phyloP scores from a whole-genome alignment of 148 eudicot genomes.

The Rheum nobile region DNA sequence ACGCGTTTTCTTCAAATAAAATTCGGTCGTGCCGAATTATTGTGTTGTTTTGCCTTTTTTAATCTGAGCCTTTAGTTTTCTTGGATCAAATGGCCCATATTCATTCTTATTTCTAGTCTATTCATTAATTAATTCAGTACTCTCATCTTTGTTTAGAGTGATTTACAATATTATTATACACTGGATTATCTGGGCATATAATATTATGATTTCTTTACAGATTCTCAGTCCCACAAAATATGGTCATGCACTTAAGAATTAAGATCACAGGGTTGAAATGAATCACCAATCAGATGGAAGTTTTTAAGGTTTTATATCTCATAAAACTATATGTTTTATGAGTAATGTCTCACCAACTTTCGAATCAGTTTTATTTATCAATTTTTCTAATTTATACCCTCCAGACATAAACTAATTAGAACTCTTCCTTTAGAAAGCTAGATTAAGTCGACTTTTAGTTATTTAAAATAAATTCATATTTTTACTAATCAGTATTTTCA shows the following conservation, averaged over 20 bases:
- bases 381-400: too few relatives aligned
- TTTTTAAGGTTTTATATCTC: not conserved
- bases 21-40: too few relatives aligned
- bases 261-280: not conserved
- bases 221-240: slow-evolving; percentile 6
- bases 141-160: not conserved
- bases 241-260: not conserved
- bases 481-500: too few relatives aligned
- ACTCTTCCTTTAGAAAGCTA: too few relatives aligned
- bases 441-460: too few relatives aligned
- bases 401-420: too few relatives aligned
- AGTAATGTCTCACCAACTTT: not conserved
- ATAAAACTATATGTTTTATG: not conserved
- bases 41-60: too few relatives aligned
- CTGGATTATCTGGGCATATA: not conserved
- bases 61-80: too few relatives aligned
- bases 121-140: not conserved
- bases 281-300: not conserved
- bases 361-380: not conserved
- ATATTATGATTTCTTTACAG: not conserved
- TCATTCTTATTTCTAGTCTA: too few relatives aligned
- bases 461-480: too few relatives aligned
- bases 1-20: too few relatives aligned
- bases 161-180: not conserved
- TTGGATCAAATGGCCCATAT: too few relatives aligned